These are phyloP conservation scores for Letharia lupina DNA, from an alignment of 495 filamentous ascomycete species.

Conservation along the genomic window DNA sequence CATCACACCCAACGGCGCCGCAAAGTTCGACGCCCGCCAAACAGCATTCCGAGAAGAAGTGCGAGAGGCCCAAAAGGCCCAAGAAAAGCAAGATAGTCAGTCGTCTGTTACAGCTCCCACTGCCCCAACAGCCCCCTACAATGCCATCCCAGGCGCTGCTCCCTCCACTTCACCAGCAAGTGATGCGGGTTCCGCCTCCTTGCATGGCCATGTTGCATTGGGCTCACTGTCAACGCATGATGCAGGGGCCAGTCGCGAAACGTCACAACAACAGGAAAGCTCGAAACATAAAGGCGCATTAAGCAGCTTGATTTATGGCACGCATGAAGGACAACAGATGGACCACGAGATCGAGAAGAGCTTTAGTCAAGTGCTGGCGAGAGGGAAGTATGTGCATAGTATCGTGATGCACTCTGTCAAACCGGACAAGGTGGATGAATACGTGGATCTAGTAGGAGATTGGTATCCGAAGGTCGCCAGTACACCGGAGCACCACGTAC, in stretches of 20 bases:
- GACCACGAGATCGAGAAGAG: conserved; percentile 91
- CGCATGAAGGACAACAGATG: conserved; percentile 83
- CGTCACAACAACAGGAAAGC: conserved; percentile 26
- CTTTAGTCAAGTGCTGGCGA: conserved; percentile 86
- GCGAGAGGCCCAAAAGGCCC: conserved; percentile 60
- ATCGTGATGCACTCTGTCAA: conserved; percentile 97
- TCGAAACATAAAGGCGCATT: conserved; percentile 43
- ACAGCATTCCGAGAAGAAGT: conserved; percentile 79
- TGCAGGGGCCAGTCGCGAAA: conserved; percentile 43
- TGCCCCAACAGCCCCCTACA: conserved; percentile 30
- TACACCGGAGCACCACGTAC: conserved; percentile 77
- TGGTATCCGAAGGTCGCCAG: conserved; percentile 87
- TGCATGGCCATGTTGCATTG: conserved; percentile 40
- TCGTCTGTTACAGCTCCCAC: conserved; percentile 39
- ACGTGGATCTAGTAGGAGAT: conserved; percentile 79
- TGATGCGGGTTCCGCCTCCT: conserved; percentile 41
- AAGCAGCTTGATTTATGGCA: conserved; percentile 83
- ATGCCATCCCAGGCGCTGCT: conserved; percentile 25
- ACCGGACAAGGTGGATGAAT: conserved; percentile 91
- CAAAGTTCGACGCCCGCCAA: conserved; percentile 70
- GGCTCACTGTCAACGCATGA: conserved; percentile 59
- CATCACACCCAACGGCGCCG: conserved; percentile 60
- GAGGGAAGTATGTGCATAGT: conserved; percentile 96
- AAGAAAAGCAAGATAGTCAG: conserved; percentile 80
- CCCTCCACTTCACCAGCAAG: conserved; percentile 50